Base-by-base conservation (phyloP, 169 alveolate species). In the Eimeria acervulina region DNA sequence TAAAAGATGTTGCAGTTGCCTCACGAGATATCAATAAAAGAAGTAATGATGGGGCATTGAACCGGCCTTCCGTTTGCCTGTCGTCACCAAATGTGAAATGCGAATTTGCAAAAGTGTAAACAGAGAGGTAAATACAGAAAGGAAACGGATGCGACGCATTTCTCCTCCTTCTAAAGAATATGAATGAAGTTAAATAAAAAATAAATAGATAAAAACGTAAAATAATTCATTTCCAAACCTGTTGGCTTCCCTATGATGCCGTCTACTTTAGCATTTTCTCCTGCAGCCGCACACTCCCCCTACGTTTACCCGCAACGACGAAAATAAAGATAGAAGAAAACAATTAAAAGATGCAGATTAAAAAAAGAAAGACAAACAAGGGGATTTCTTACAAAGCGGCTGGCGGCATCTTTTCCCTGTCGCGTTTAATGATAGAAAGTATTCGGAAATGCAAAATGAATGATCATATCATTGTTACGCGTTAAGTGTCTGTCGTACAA, bases 21-120 rank as follows among this genome's bases (percentile, higher is more conserved):
- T 12, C 28, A 28, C 83, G 28, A 26, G 10, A 17, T 33, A 19
- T 72, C 83, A 19, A 72, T 36, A 5, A 21, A 72, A 72, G 40
- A n/a, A 72, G 83, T 3, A 8, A 72, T 7, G 4, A 28, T 21
- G 19, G 83, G 83, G 17, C 40, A 31, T 19, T 72, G 83, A 4
- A 72, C 83, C 28, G 83, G 83, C 83, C 83, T n/a, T 19, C 83
- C 83, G 19, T 72, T 72, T 13, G 36, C 44, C 83, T 72, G 83
- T 7, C 2, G 33, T 72, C 51, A n/a, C 10, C 51, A 2, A n/a
- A 28, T 17, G 23, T 28, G 36, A 72, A 5, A 13, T 72, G 28
- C 7, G 10, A 15, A 72, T 72, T 28, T 42, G 74, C 8, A 63
- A 72, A 36, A 33, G 26, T n/a, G 83, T 5, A 33, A 72, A 31